These are phyloP conservation scores for Wickerhamiella vanderwaltii DNA, from an alignment of 805 yeast genomes.

Conservation along the genomic window DNA sequence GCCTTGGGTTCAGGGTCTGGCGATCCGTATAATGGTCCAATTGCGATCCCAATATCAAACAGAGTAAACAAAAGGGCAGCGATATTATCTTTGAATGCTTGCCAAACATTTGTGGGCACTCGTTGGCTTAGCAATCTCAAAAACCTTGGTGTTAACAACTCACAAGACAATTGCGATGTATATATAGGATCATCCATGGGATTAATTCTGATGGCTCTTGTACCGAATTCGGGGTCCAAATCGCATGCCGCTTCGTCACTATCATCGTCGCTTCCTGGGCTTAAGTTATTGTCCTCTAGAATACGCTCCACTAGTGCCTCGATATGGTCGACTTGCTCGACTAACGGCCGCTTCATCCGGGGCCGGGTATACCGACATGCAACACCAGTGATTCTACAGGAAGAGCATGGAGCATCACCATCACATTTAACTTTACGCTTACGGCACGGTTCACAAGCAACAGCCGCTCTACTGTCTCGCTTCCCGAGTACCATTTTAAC, in stretches of 20 bases:
- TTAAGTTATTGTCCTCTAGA: not conserved
- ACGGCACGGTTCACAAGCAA: constrained; percentile 1
- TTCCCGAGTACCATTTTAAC: too few relatives aligned
- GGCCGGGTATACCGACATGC: constrained; percentile 4
- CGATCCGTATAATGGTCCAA: not conserved
- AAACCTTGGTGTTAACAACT: not conserved
- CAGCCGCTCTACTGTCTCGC: not conserved
- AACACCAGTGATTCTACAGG: not conserved
- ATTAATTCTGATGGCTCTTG: not conserved
- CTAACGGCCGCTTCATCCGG: not conserved
- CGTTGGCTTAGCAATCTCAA: not conserved
- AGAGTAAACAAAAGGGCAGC: not conserved
- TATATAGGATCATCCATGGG: constrained; percentile 8
- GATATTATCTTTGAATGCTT: not conserved
- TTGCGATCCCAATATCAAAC: not conserved
- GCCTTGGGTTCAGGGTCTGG: not conserved
- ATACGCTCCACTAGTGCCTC: constrained; percentile 6
- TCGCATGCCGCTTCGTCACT: not conserved
- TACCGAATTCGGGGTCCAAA: constrained; percentile 7
- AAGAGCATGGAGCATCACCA: not conserved
- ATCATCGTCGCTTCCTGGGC: constrained; percentile 3
- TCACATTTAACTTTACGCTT: constrained; percentile 4
- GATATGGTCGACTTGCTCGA: constrained; percentile 6
- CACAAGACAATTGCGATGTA: not conserved
- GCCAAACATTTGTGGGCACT: not conserved